phyloP scores from a whole-genome alignment of 352 stramenopile genomes.

The Pythium dissimile region DNA sequence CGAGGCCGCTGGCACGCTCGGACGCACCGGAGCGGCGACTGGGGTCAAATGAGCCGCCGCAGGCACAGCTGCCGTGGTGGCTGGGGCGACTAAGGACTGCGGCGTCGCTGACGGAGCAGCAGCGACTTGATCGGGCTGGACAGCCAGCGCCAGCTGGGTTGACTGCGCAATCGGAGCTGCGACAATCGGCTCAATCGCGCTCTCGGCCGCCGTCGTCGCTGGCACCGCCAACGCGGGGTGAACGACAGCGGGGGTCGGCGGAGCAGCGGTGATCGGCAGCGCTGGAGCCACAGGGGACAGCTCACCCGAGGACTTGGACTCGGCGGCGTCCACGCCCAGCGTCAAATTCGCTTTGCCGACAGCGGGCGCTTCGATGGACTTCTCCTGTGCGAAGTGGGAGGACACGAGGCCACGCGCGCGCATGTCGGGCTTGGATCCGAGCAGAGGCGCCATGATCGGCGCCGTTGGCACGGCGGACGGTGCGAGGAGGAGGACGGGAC shows the following conservation, averaged over 20 bases:
- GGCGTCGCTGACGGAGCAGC: no score
- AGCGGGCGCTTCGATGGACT: slow-evolving; percentile 4
- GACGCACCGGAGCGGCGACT: no score
- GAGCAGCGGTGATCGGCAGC: background rate
- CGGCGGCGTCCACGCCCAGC: slow-evolving; percentile 4
- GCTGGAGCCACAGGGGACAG: background rate
- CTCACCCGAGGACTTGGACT: slow-evolving; percentile 7
- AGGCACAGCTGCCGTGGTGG: no score
- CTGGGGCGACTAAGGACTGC: no score
- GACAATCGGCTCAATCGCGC: no score
- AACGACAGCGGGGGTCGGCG: background rate
- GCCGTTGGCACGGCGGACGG: slow-evolving; percentile 18
- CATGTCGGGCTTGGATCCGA: slow-evolving; percentile 6
- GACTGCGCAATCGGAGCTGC: no score
- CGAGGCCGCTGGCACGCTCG: no score
- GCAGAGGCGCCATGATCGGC: slow-evolving; percentile 17
- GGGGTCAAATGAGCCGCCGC: no score
- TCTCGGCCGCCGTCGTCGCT: background rate
- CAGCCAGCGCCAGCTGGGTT: no score
- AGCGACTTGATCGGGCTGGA: no score
- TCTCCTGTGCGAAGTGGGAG: slow-evolving; percentile 1
- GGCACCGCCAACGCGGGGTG: background rate
- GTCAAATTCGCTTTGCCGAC: slow-evolving; percentile 9
- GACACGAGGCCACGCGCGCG: slow-evolving; percentile 14
- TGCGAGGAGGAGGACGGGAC: slow-evolving; percentile 23